These are phyloP conservation scores for Annulohypoxylon nitens DNA, from an alignment of 495 filamentous ascomycete species.

Conservation along the genomic window DNA sequence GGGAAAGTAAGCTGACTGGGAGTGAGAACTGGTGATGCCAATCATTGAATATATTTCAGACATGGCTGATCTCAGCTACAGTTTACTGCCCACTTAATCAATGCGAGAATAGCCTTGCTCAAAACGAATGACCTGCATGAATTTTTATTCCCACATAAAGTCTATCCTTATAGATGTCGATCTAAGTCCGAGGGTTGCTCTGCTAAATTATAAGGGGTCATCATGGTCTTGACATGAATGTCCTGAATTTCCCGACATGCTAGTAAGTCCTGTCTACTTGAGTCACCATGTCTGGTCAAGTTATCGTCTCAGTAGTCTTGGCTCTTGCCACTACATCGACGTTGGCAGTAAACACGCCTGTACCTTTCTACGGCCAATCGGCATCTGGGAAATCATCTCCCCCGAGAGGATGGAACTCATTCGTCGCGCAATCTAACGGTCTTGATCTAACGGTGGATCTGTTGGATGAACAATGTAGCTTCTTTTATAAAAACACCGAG, in stretches of 20 bases:
- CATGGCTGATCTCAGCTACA: not conserved
- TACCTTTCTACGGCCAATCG: constrained; percentile 1
- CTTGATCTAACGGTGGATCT: constrained; percentile 41
- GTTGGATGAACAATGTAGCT: constrained; percentile 23
- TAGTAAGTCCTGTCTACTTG: not conserved
- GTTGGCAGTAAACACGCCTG: not conserved
- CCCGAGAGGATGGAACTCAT: constrained; percentile 46
- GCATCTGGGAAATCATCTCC: constrained; percentile 19
- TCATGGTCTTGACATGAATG: not conserved
- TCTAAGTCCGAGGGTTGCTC: not conserved
- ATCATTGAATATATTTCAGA: not conserved
- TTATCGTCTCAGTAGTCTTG: not conserved
- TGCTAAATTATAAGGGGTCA: not conserved
- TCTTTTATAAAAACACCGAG: constrained; percentile 35
- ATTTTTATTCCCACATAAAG: not conserved
- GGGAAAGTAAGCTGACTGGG: not conserved
- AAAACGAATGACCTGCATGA: not conserved
- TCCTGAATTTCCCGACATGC: not conserved
- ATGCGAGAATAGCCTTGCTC: not conserved
- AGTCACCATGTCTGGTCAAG: not conserved
- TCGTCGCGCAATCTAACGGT: constrained; percentile 42
- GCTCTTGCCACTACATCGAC: not conserved
- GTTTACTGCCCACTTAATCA: not conserved
- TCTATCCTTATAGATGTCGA: not conserved
- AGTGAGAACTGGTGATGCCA: not conserved